Percentiles rank a stretch among this genome's conserved stretches.
Conservation (phyloP, 495 filamentous ascomycete species). For the Aspergillus biplanus region DNA sequence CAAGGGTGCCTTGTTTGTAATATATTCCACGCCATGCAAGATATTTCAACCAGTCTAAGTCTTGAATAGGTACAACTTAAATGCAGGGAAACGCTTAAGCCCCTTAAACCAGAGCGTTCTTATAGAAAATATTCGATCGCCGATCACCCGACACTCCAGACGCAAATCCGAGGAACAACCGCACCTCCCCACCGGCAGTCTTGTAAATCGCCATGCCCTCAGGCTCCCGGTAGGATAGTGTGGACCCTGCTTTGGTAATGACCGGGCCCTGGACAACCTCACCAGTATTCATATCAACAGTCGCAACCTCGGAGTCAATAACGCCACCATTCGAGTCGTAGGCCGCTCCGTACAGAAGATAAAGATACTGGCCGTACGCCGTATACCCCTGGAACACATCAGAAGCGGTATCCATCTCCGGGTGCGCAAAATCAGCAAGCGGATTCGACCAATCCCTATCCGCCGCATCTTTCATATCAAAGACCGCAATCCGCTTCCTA, state of each 20-base stretch:
- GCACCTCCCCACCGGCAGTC: neutral
- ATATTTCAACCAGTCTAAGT: too few relatives aligned
- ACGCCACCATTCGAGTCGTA: constrained; percentile 30
- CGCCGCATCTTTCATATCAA: neutral
- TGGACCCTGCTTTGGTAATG: constrained; percentile 23
- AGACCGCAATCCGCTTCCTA: constrained; percentile 21
- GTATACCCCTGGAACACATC: neutral
- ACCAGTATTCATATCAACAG: neutral
- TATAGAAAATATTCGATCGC: constrained; percentile 30
- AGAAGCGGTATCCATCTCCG: constrained; percentile 3
- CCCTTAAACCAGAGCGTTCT: constrained; percentile 14
- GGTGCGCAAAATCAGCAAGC: neutral
- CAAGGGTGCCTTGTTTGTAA: too few relatives aligned
- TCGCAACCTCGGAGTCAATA: constrained; percentile 47
- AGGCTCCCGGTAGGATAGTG: constrained; percentile 24
- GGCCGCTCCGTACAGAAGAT: neutral
- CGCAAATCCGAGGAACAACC: constrained; percentile 29
- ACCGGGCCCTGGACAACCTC: constrained; percentile 12
- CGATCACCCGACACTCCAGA: constrained; percentile 25
- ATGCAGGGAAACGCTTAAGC: too few relatives aligned
- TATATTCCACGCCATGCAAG: too few relatives aligned
- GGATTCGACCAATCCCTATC: neutral
- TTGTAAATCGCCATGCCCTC: constrained; percentile 24
- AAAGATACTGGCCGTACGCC: neutral
- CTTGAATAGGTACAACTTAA: too few relatives aligned